Evolutionary conservation across 2,329 filamentous ascomycete genomes (phyloP).

Genomic region (Fusarium pseudoanthophilum): DNA sequence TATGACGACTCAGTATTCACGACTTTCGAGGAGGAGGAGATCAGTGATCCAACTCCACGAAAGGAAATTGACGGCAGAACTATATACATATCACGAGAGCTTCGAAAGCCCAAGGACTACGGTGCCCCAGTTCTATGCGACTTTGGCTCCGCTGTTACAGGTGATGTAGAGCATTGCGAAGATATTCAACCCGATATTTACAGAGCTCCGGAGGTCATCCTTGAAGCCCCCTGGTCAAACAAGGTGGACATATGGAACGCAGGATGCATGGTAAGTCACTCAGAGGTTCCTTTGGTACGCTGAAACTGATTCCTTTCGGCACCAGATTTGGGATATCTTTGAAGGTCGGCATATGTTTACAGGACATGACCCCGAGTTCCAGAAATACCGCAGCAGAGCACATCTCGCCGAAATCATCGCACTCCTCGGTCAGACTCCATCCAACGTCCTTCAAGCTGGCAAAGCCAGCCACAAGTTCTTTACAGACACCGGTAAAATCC

Average conservation of each 20-base stretch:
- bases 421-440: slow-evolving; percentile 57
- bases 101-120: slow-evolving; percentile 47
- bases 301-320: background rate
- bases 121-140: slow-evolving; percentile 58
- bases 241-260: slow-evolving; percentile 64
- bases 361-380: slow-evolving; percentile 51
- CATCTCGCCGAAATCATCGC: slow-evolving; percentile 61
- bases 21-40: slow-evolving; percentile 53
- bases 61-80: slow-evolving; percentile 54
- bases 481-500: slow-evolving; percentile 46
- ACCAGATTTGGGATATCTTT: slow-evolving; percentile 61
- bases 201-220: slow-evolving; percentile 58
- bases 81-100: slow-evolving; percentile 56
- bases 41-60: slow-evolving; percentile 52
- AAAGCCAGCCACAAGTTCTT: slow-evolving; percentile 52
- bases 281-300: background rate
- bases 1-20: slow-evolving; percentile 53
- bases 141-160: slow-evolving; percentile 58
- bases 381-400: slow-evolving; percentile 55
- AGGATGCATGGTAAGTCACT: slow-evolving; percentile 59
- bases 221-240: slow-evolving; percentile 57
- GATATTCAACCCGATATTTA: slow-evolving; percentile 56
- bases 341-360: slow-evolving; percentile 58
- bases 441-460: slow-evolving; percentile 48
- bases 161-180: slow-evolving; percentile 47